Evolutionary conservation across 106 monocot genomes (phyloP), one percentile per base, ranked within the genome.

Genomic region (Phalaenopsis aphrodite): DNA sequence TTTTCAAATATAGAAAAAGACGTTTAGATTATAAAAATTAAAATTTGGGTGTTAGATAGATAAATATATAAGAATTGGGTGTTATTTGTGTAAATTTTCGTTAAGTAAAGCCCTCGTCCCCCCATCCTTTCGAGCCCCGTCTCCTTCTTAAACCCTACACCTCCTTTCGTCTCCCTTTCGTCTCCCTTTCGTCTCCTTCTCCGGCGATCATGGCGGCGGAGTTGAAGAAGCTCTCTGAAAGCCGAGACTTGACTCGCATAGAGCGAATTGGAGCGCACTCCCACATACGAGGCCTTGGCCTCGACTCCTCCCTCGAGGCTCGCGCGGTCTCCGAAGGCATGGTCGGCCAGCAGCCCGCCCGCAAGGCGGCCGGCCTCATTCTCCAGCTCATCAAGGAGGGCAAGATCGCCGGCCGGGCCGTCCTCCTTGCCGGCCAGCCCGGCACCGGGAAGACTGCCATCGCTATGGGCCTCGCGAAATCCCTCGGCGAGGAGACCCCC

Each of bases 401-500:
- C 3, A 82, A 81, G 71, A 91, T 91, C 41, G 92, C 95, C 9
- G 92, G 95, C 39, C 92, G 90, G 17, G 95, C 92, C 36, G 81
- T 98, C 24, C 97, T 98, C 30, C 90, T 98, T 21, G 94, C 94
- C 4, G 94, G 97, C 3, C 94, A 99, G 87, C 98, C 98, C 21
- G 98, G 98, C 37, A 99, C 98, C 10, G 94, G 98, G 86, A 96
- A 93, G 90, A 96, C 92, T 43, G 93, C 91, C 66, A 89, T 95
- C 48, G 93, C 95, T 69, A 95, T 95, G 95, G 95, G 89, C 57
- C 80, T 93, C 42, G 90, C 95, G 74, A 93, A 95, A 80, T 90
- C 95, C 58, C 93, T 92, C 18, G 95, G 95, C 21, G 76, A 82
- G 24, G 92, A 95, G 81, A 95, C 95, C 56, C 95, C 95, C 73